These are phyloP conservation scores for Candida qinlingensis DNA, from an alignment of 805 yeast genomes.

Conservation along the genomic window DNA sequence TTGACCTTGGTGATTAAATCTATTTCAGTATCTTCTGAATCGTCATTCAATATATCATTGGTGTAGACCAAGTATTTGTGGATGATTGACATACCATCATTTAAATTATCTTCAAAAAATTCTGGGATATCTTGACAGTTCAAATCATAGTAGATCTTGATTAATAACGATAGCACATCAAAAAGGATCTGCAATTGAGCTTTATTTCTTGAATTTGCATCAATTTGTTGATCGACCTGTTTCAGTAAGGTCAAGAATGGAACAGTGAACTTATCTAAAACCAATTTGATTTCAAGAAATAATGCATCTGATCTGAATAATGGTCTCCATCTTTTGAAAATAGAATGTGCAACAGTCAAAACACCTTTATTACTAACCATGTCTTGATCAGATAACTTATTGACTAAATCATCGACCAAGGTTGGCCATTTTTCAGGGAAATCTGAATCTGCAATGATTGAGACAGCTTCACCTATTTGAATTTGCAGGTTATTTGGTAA, in stretches of 20 bases:
- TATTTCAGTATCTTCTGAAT: conserved; percentile 60
- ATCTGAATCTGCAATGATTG: conserved; percentile 91
- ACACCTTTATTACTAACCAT: conserved; percentile 79
- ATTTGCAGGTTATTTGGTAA: conserved; percentile 75
- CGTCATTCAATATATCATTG: conserved; percentile 49
- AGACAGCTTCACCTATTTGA: conserved; percentile 93
- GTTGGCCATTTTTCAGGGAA: conserved; percentile 89
- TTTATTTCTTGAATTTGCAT: conserved; percentile 37
- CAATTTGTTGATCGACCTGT: conserved; percentile 62
- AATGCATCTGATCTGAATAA: conserved; percentile 86
- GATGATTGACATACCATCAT: conserved; percentile 69
- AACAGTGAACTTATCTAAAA: conserved; percentile 71
- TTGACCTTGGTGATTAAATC: conserved; percentile 69
- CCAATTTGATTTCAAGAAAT: conserved; percentile 81
- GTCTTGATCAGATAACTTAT: conserved; percentile 58
- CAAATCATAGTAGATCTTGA: conserved; percentile 85
- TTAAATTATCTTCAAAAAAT: conserved; percentile 88
- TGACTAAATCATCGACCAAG: conserved; percentile 67
- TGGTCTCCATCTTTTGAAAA: conserved; percentile 96
- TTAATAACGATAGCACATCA: conserved; percentile 63
- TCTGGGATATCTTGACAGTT: conserved; percentile 98
- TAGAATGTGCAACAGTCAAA: conserved; percentile 87
- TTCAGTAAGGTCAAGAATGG: conserved; percentile 73
- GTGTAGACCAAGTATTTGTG: conserved; percentile 72
- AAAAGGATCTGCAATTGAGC: conserved; percentile 51